A percentile compares a stretch with the other conserved stretches of the same genome.
Conservation (phyloP, 1,284 basidiomycete species). For the Moniliophthora roreri region DNA sequence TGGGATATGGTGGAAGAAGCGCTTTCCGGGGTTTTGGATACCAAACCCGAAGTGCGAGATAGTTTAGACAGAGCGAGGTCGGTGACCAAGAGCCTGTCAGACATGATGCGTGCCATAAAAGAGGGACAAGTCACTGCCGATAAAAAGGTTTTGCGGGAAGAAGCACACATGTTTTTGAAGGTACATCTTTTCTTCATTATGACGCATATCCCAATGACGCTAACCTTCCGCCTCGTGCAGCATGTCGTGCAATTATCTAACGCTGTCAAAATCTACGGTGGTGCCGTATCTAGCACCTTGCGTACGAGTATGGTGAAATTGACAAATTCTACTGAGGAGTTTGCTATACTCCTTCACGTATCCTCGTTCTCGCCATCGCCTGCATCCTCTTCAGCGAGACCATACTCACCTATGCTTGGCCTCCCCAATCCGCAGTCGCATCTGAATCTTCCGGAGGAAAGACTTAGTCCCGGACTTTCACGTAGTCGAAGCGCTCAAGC, state of each 20-base stretch:
- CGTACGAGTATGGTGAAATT: slow-evolving; percentile 69
- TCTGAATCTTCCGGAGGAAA: slow-evolving; percentile 13
- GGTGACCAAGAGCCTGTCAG: slow-evolving; percentile 56
- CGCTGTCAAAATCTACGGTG: slow-evolving; percentile 59
- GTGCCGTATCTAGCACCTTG: slow-evolving; percentile 53
- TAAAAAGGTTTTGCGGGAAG: slow-evolving; percentile 60
- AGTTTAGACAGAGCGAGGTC: slow-evolving; percentile 54
- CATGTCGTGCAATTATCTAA: slow-evolving; percentile 68
- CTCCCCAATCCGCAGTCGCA: slow-evolving; percentile 7
- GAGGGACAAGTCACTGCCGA: slow-evolving; percentile 48
- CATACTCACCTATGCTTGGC: slow-evolving; percentile 58
- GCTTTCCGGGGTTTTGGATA: slow-evolving; percentile 42
- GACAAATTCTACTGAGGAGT: slow-evolving; percentile 76
- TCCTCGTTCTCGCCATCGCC: slow-evolving; percentile 72
- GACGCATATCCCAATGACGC: slow-evolving; percentile 1
- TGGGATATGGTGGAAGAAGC: slow-evolving; percentile 73
- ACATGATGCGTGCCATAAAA: slow-evolving; percentile 52
- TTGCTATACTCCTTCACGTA: slow-evolving; percentile 74
- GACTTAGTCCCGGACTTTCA: slow-evolving; percentile 51
- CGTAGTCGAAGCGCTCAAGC: slow-evolving; percentile 60
- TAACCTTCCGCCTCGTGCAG: slow-evolving; percentile 34
- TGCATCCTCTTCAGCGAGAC: slow-evolving; percentile 42
- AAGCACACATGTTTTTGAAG: slow-evolving; percentile 73
- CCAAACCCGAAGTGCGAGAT: slow-evolving; percentile 43
- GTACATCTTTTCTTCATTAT: slow-evolving; percentile 33